These are phyloP conservation scores for Mycena sp. DNA, from an alignment of 1,284 basidiomycete genomes.

Conservation along the genomic window DNA sequence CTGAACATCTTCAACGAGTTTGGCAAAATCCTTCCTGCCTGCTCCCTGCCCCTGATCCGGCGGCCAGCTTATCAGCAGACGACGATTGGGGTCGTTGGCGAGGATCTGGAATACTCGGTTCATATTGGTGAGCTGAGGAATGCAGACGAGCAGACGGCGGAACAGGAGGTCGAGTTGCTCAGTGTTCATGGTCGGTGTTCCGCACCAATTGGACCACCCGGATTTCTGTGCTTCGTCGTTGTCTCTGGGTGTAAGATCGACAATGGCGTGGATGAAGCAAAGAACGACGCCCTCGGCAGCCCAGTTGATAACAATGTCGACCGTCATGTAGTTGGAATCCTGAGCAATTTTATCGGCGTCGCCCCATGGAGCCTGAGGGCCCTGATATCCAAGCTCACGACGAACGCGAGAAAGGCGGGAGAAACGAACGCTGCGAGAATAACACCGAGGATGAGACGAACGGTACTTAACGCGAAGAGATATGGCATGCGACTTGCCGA, in stretches of 20 bases:
- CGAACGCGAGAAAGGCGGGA: slow-evolving; percentile 79
- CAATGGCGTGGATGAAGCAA: slow-evolving; percentile 94
- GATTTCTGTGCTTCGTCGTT: slow-evolving; percentile 85
- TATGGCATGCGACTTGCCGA: slow-evolving; percentile 61
- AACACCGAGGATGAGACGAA: slow-evolving; percentile 35
- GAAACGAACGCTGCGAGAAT: slow-evolving; percentile 71
- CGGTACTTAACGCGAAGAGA: slow-evolving; percentile 25
- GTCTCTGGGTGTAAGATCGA: slow-evolving; percentile 82
- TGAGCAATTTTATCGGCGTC: slow-evolving; percentile 78
- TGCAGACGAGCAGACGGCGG: slow-evolving; percentile 63
- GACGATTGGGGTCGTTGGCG: slow-evolving; percentile 59
- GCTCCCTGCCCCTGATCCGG: slow-evolving; percentile 76
- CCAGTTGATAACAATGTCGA: slow-evolving; percentile 96
- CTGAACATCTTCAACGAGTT: slow-evolving; percentile 84
- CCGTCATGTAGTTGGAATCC: slow-evolving; percentile 86
- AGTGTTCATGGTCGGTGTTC: slow-evolving; percentile 71
- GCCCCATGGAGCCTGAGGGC: slow-evolving; percentile 62
- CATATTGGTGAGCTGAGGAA: slow-evolving; percentile 61
- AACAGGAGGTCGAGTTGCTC: slow-evolving; percentile 71
- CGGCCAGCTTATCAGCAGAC: slow-evolving; percentile 89
- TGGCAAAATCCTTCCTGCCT: slow-evolving; percentile 84
- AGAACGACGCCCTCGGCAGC: slow-evolving; percentile 91
- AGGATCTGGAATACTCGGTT: slow-evolving; percentile 88
- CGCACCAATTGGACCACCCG: slow-evolving; percentile 95
- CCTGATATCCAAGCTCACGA: slow-evolving; percentile 71